These are phyloP conservation scores for Asterophora parasitica DNA, from an alignment of 768 basidiomycete genomes.

Conservation along the genomic window DNA sequence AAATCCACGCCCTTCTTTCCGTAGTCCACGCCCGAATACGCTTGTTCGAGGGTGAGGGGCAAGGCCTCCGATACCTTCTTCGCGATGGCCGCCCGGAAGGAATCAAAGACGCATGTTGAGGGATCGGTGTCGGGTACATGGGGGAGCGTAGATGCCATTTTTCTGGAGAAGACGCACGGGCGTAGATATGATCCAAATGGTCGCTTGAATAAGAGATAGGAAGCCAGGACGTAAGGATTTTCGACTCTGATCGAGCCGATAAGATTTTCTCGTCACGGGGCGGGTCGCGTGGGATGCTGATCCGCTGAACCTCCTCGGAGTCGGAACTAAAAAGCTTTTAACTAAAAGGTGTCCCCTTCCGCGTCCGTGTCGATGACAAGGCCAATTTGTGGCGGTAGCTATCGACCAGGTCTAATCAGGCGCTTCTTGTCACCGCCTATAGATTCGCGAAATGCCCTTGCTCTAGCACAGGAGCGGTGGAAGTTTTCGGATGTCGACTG, in stretches of 20 bases:
- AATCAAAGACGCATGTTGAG: constrained; percentile 61
- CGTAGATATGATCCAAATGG: constrained; percentile 12
- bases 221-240: constrained; percentile 18
- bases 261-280: constrained; percentile 20
- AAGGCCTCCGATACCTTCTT: constrained; percentile 62
- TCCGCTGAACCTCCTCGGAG: too few species aligned
- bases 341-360: too few species aligned
- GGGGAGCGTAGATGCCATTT: constrained; percentile 29
- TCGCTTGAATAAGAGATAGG: constrained; percentile 15
- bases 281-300: constrained; percentile 4
- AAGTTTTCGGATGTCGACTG: too few species aligned
- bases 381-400: too few species aligned
- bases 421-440: too few species aligned
- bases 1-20: constrained; percentile 95
- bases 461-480: too few species aligned
- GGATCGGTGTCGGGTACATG: constrained; percentile 50
- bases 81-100: constrained; percentile 80
- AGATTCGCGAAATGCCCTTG: too few species aligned
- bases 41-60: constrained; percentile 69
- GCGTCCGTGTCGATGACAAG: too few species aligned
- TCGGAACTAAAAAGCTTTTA: too few species aligned
- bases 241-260: constrained; percentile 14
- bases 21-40: constrained; percentile 80
- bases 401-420: too few species aligned
- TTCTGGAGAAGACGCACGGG: constrained; percentile 4